These are phyloP conservation scores for Debaryomyces psychrophilus DNA, from an alignment of 1,139 yeast genomes.

Conservation along the genomic window DNA sequence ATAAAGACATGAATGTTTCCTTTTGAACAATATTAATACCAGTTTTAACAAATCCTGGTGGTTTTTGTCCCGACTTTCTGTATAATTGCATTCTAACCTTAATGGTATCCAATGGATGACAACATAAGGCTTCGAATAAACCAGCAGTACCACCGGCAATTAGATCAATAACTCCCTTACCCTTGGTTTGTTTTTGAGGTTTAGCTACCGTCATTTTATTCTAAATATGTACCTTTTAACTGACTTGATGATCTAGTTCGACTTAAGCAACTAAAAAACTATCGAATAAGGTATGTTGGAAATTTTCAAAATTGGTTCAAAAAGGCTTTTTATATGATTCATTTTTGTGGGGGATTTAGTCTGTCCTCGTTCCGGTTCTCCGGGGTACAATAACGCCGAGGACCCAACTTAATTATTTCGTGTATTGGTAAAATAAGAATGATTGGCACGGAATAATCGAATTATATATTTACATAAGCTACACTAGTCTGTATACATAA, in stretches of 20 bases:
- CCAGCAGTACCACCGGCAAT: slow-evolving; percentile 98
- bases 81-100: slow-evolving; percentile 96
- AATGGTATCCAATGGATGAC: slow-evolving; percentile 94
- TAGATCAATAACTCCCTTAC: slow-evolving; percentile 66
- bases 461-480: neutral
- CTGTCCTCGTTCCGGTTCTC: slow-evolving; percentile 13
- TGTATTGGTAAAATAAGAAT: slow-evolving; percentile 9
- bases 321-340: slow-evolving; percentile 7
- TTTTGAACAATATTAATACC: slow-evolving; percentile 77
- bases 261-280: slow-evolving; percentile 5
- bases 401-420: slow-evolving; percentile 7
- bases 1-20: slow-evolving; percentile 84
- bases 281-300: neutral
- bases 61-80: slow-evolving; percentile 61
- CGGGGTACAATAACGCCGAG: slow-evolving; percentile 12
- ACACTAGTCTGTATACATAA: slow-evolving; percentile 10
- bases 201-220: slow-evolving; percentile 20
- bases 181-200: slow-evolving; percentile 29
- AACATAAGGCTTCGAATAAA: slow-evolving; percentile 89
- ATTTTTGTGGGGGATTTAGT: slow-evolving; percentile 10
- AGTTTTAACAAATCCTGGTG: slow-evolving; percentile 84
- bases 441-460: slow-evolving; percentile 1
- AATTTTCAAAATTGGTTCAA: slow-evolving; percentile 2
- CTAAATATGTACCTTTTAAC: slow-evolving; percentile 3
- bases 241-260: neutral